Evolutionary conservation across 2,329 filamentous ascomycete species (phyloP), one percentile per base, ranked within the genome.

Genomic region (Scytalidium lignicola): DNA sequence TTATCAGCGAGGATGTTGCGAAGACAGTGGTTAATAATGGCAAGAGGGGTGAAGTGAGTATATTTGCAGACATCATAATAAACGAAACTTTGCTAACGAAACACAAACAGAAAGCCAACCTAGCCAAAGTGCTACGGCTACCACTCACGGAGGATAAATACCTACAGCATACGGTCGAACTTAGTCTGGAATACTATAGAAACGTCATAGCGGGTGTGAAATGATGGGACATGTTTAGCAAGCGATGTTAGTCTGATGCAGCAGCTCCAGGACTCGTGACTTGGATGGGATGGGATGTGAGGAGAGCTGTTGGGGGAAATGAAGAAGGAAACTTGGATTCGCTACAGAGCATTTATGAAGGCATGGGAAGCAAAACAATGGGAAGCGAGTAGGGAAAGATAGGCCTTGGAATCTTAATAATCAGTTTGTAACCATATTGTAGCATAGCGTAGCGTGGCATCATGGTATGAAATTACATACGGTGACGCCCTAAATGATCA

Each of bases 1-100:
- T 95, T 62, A 95, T 96, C 78, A 86, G 85, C 43, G 81, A 82
- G 47, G 76, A 83, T 42, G 81, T 92, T 51, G 87, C 86, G 9
- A 78, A 79, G 53, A 78, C 83, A 63, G 79, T 86, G 51, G 71
- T 83, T 47, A 75, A 74, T 50, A 58, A 71, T 53, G 69, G 70
- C 44, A 78, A 78, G 61, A 74, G 76, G 60, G 79, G 78, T 56
- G 74, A 79, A 65, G 82, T 84, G 67, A 65, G 76, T 68, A 46
- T 40, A 26, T 28, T 8, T 22, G 37, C 26, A 32, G n/a, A 10
- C 20, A 15, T 23, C 21, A 26, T 32, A 21, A 17, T n/a, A 8
- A 29, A 12, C 13, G 19, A 17, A 17, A 17, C 9, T 22, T 48
- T 47, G 21, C 53, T 58, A 47, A 61, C 47, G 62, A n/a, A 48